Percentiles rank a stretch among this genome's conserved stretches.
Conservation (phyloP, 2,329 filamentous ascomycete species). For the Trichoderma hamatum region DNA sequence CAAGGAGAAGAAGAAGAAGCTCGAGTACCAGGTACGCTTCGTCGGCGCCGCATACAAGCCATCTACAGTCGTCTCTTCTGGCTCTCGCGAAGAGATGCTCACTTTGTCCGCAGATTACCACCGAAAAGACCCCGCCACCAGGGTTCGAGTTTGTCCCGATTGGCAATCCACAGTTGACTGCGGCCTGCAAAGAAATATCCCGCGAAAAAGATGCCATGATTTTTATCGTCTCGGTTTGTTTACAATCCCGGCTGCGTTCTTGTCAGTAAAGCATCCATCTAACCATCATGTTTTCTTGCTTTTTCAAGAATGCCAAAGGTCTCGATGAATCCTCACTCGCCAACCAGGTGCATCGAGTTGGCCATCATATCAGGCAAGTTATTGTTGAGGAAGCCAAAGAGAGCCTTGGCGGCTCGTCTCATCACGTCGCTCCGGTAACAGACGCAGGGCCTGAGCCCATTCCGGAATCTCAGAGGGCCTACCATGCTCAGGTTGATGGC, state of each 20-base stretch:
- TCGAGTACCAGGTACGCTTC: constrained; percentile 64
- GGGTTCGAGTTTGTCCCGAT: constrained; percentile 66
- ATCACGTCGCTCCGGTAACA: constrained; percentile 28
- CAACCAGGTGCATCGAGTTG: constrained; percentile 60
- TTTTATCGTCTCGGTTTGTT: constrained; percentile 66
- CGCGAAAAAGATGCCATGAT: constrained; percentile 64
- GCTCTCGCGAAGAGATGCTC: constrained; percentile 33
- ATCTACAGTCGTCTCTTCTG: constrained; percentile 8
- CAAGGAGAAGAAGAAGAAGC: constrained; percentile 64
- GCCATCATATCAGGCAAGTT: constrained; percentile 61
- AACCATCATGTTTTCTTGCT: neutral
- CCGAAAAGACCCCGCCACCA: constrained; percentile 55
- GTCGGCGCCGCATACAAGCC: constrained; percentile 28
- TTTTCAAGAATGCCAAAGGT: constrained; percentile 37
- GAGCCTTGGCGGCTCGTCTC: constrained; percentile 35
- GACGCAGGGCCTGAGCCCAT: constrained; percentile 58
- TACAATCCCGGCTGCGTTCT: neutral
- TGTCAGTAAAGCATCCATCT: neutral
- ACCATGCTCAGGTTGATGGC: constrained; percentile 64
- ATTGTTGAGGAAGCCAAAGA: constrained; percentile 61
- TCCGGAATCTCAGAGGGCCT: constrained; percentile 60
- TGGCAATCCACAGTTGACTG: constrained; percentile 63
- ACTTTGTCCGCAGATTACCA: constrained; percentile 52
- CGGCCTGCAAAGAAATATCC: constrained; percentile 66
- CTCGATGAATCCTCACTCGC: constrained; percentile 45